These are phyloP conservation scores for Acidiella bohemica DNA, from an alignment of 495 filamentous ascomycete genomes.

Conservation along the genomic window DNA sequence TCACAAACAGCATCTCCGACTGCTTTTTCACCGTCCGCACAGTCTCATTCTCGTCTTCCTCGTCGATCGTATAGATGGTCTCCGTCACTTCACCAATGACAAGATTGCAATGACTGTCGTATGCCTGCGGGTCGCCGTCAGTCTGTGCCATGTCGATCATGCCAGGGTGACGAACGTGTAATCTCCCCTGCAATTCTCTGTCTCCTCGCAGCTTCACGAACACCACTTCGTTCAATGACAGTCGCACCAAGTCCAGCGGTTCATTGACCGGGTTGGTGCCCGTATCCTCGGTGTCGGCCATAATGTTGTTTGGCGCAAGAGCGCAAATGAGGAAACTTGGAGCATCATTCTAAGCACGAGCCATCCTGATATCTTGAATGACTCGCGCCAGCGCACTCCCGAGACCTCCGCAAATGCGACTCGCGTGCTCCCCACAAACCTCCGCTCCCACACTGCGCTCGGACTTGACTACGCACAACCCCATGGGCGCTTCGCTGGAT, in stretches of 20 bases:
- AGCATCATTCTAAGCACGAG: too few species aligned
- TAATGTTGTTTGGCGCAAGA: slow-evolving; percentile 3
- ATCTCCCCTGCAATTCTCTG: slow-evolving; percentile 81
- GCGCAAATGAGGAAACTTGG: too few species aligned
- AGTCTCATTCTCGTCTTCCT: slow-evolving; percentile 76
- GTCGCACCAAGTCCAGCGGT: slow-evolving; percentile 85
- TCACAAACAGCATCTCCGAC: slow-evolving; percentile 97
- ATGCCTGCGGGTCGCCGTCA: slow-evolving; percentile 49
- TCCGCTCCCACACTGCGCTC: too few species aligned
- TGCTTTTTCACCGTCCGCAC: slow-evolving; percentile 59
- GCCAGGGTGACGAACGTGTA: slow-evolving; percentile 54
- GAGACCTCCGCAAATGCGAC: too few species aligned
- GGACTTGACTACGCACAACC: too few species aligned
- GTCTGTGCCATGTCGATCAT: not conserved
- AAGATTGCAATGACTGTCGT: slow-evolving; percentile 98
- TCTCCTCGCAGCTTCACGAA: slow-evolving; percentile 95
- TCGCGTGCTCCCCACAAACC: too few species aligned
- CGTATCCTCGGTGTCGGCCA: slow-evolving; percentile 22
- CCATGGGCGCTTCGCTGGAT: too few species aligned
- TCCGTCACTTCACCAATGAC: slow-evolving; percentile 95
- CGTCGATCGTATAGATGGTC: slow-evolving; percentile 79
- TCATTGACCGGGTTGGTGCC: slow-evolving; percentile 54
- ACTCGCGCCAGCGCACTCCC: too few species aligned
- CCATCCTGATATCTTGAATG: too few species aligned
- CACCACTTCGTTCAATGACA: slow-evolving; percentile 87